Conservation (phyloP, 257 asterid genomes). For the Lantana camara region DNA sequence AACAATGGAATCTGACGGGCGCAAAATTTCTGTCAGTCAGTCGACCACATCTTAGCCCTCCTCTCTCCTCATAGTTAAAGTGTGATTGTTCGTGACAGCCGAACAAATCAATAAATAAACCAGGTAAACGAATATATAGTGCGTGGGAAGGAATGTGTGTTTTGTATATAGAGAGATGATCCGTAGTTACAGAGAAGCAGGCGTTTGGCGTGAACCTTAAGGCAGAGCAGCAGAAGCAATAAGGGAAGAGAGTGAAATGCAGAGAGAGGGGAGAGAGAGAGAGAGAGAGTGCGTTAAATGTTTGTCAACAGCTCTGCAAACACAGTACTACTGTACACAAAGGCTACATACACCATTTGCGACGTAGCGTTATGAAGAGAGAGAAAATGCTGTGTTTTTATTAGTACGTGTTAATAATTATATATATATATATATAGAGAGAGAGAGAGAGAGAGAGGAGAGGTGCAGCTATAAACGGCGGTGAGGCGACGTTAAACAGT, state of each 20-base stretch:
- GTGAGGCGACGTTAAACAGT: slow-evolving; percentile 81
- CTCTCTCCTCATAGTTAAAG: slow-evolving; percentile 25
- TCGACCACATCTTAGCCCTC: slow-evolving; percentile 25
- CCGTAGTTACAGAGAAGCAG: slow-evolving; percentile 51
- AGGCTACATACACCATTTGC: slow-evolving; percentile 36
- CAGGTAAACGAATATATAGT: slow-evolving; percentile 17
- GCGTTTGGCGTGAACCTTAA: slow-evolving; percentile 97
- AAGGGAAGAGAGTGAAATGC: slow-evolving; percentile 38
- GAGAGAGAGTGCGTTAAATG: slow-evolving; percentile 40
- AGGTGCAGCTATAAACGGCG: slow-evolving; percentile 75
- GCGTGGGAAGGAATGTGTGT: slow-evolving; percentile 36
- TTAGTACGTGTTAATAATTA: not conserved
- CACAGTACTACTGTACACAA: slow-evolving; percentile 35
- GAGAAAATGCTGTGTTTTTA: slow-evolving; percentile 37
- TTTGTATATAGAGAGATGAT: slow-evolving; percentile 6
- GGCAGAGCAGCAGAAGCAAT: slow-evolving; percentile 59
- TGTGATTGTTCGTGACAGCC: slow-evolving; percentile 28
- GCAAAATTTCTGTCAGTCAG: slow-evolving; percentile 23
- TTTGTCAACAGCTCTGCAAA: slow-evolving; percentile 40
- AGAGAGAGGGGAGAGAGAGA: slow-evolving; percentile 27
- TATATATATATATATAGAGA: not conserved
- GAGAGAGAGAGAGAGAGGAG: slow-evolving; percentile 14
- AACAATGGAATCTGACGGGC: not conserved
- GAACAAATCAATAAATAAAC: not conserved
- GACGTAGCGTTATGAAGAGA: slow-evolving; percentile 48